phyloP scores from a whole-genome alignment of 257 asterid genomes.

The Solanum virginianum region DNA sequence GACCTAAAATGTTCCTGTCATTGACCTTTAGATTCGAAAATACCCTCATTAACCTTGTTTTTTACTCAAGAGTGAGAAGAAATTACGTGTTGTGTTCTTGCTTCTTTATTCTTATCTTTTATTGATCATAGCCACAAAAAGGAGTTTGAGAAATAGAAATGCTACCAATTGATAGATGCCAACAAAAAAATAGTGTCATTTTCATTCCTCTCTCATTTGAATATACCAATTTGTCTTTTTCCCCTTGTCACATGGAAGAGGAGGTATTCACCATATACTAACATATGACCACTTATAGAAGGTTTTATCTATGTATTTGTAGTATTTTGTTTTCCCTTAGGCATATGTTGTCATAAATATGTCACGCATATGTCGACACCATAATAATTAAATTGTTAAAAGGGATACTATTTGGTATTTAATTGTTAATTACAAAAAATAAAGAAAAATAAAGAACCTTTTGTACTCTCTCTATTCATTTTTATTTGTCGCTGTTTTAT shows the following conservation, averaged over 20 bases:
- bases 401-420: background rate
- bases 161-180: background rate
- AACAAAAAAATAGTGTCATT: background rate
- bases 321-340: background rate
- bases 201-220: background rate
- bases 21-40: too few species aligned
- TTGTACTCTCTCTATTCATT: background rate
- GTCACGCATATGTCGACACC: background rate
- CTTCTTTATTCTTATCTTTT: background rate
- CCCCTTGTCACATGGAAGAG: background rate
- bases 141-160: background rate
- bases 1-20: too few species aligned
- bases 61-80: background rate
- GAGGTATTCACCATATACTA: background rate
- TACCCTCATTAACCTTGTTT: background rate
- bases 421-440: background rate
- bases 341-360: background rate
- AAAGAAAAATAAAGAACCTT: background rate
- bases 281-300: background rate
- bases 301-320: background rate
- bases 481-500: too few species aligned
- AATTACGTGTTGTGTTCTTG: background rate
- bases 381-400: background rate
- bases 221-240: background rate
- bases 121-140: background rate